phyloP scores from a whole-genome alignment of 1,284 basidiomycete species.

The Trametes versicolor region DNA sequence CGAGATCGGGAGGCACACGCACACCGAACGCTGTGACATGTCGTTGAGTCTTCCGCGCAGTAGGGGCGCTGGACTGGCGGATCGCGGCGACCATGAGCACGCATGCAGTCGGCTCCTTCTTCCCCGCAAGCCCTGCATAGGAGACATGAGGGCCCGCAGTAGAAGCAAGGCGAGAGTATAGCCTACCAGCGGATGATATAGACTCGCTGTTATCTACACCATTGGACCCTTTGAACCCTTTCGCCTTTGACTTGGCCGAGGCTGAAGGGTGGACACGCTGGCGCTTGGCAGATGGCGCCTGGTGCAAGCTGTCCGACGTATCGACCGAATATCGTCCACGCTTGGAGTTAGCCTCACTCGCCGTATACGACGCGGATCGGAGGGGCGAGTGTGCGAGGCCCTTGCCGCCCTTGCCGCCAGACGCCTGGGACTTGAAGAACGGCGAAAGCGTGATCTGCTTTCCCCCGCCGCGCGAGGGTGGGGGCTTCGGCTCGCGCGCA shows the following conservation, averaged over 20 bases:
- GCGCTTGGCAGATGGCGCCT: slow-evolving; percentile 35
- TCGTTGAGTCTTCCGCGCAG: slow-evolving; percentile 60
- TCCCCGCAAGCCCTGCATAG: slow-evolving; percentile 35
- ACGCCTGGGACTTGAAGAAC: slow-evolving; percentile 26
- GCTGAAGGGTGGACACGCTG: slow-evolving; percentile 31
- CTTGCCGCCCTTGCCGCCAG: slow-evolving; percentile 27
- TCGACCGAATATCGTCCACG: slow-evolving; percentile 27
- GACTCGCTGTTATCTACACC: slow-evolving; percentile 21
- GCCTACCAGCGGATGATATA: slow-evolving; percentile 26
- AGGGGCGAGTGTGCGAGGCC: slow-evolving; percentile 21
- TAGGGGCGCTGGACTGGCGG: slow-evolving; percentile 54
- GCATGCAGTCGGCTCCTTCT: slow-evolving; percentile 41
- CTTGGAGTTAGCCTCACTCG: slow-evolving; percentile 18
- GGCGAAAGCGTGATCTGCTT: slow-evolving; percentile 38
- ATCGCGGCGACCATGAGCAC: slow-evolving; percentile 60
- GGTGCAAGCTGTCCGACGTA: slow-evolving; percentile 24
- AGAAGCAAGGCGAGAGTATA: slow-evolving; percentile 10
- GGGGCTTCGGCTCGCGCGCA: slow-evolving; percentile 14
- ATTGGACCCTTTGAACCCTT: slow-evolving; percentile 18
- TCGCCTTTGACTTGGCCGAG: slow-evolving; percentile 17
- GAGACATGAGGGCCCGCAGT: slow-evolving; percentile 23
- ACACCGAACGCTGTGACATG: slow-evolving; percentile 66
- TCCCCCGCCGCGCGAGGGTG: slow-evolving; percentile 30
- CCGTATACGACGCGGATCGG: slow-evolving; percentile 27
- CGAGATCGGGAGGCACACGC: slow-evolving; percentile 56